Base-by-base conservation (phyloP, 2,329 filamentous ascomycete species). In the Fusarium globosum region DNA sequence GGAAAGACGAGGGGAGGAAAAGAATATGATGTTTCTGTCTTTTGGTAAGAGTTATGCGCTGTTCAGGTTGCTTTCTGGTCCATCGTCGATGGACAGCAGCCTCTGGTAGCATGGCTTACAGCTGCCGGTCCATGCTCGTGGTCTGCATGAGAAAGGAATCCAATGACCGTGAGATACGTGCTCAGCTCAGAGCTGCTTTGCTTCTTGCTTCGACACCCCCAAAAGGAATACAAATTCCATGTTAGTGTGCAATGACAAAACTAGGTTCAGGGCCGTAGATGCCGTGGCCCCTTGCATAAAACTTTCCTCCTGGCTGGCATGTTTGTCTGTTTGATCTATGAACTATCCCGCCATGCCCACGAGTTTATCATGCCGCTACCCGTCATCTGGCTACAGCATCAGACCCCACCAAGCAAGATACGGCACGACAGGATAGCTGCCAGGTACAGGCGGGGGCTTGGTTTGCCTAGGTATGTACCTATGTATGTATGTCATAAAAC, bases 281-380 rank as follows among this genome's bases (percentile, higher is more conserved):
- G 42, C 53, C 56, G 42, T 45, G 33, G 48, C 60, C 63, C 69
- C 71, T 72, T 74, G 71, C 71, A 74, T 68, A 72, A 72, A 66
- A 53, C 63, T 60, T 64, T 62, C 68, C 71, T 64, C 26, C 53
- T 28, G 53, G 62, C 46, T 68, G 71, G 71, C 71, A 71, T 68
- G 65, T 67, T 49, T 41, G 51, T 42, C 28, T 52, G 20, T 28
- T 73, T 73, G 48, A 39, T 41, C 51, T 39, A 55, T 60, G 43
- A 73, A 74, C 52, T 68, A 61, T 69, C 62, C 36, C 42, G 55
- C 51, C 52, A 62, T 49, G 57, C 63, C 63, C 71, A 74, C 55
- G 62, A 73, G 66, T 59, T 51, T 61, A 55, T 74, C 59, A 68
- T 74, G 49, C 60, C 63, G 61, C 58, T 61, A 60, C 38, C 71